A percentile compares a stretch with the other conserved stretches of the same genome.
Conservation (phyloP, 495 filamentous ascomycete genomes). For the Rusavskia elegans region DNA sequence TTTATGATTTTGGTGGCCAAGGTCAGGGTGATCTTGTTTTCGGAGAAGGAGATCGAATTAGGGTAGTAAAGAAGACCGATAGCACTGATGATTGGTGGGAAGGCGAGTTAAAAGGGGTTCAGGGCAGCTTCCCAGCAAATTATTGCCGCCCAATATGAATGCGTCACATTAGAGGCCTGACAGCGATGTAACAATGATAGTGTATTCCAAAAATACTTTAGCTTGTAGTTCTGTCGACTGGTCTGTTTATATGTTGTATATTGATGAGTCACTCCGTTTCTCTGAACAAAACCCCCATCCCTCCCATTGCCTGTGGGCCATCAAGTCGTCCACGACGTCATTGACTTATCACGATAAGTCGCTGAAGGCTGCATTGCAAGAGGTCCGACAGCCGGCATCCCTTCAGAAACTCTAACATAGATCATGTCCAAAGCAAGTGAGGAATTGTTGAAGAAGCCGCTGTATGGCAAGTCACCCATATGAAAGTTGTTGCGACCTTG, state of each 20-base stretch:
- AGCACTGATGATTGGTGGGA: slow-evolving; percentile 95
- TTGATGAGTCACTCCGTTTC: background rate
- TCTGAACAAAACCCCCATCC: background rate
- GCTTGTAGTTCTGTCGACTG: too few relatives aligned
- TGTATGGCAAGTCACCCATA: slow-evolving; percentile 36
- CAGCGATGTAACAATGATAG: too few relatives aligned
- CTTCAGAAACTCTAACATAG: background rate
- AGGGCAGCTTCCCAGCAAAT: slow-evolving; percentile 82
- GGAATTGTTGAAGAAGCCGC: slow-evolving; percentile 42
- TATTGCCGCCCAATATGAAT: slow-evolving; percentile 38
- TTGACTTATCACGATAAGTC: background rate
- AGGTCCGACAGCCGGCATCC: background rate
- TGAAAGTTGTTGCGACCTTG: background rate
- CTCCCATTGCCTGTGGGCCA: too few relatives aligned
- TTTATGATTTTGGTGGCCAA: slow-evolving; percentile 67
- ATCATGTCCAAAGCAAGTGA: slow-evolving; percentile 21
- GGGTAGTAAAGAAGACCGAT: slow-evolving; percentile 66
- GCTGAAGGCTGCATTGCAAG: background rate
- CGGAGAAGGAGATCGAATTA: slow-evolving; percentile 70
- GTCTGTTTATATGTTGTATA: too few relatives aligned
- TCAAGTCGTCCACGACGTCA: background rate
- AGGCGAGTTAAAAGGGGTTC: slow-evolving; percentile 59
- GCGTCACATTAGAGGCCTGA: background rate
- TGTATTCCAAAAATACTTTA: too few relatives aligned
- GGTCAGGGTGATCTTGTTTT: slow-evolving; percentile 64